Base-by-base conservation (phyloP, 2,329 filamentous ascomycete species). In the Pseudogymnoascus sp. region DNA sequence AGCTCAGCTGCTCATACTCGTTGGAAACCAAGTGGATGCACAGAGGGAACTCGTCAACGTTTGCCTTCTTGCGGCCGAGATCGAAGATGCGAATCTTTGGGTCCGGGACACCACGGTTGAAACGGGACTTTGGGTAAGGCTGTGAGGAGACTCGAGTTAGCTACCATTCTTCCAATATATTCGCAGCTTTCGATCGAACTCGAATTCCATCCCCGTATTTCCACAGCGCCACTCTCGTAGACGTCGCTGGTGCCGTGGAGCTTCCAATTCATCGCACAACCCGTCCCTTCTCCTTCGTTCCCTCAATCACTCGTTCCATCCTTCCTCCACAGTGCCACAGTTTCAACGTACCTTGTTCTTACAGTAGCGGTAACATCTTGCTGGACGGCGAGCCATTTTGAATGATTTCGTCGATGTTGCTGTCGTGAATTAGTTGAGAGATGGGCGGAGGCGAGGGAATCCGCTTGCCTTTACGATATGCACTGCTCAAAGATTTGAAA, bases 291-390 rank as follows among this genome's bases (percentile, higher is more conserved):
- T 18, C 35, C 5, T 5, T 5, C 52, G 15, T 35, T 19, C 28
- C 13, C 23, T 34, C 30, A 5, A 12, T 35, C 28, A 9, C 18
- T 57, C 55, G 18, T 57, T 34, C 21, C 12, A 12, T 37, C 30
- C 7, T 10, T 23, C 30, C 18, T 10, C 10, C 5, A 35, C 18
- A 15, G 37, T 33, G 55, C 12, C 8, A 57, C 33, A 28, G 39
- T 39, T 45, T 55, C 21, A 34, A 79, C 88, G 80, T 77, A 95
- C 91, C 91, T 96, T 96, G 88, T 97, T 99, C 90, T 99, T 99
- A 92, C 94, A 99, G 89, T 99, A 99, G 76, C 94, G 88, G 86
- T 96, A 99, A 84, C 94, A 99, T 84, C 94, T 89, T 76, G 94
- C 94, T 76, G 94, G 94, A 89, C 94, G 91, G 81, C 94, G 91